phyloP scores from a whole-genome alignment of 2,329 filamentous ascomycete species.

The Trichoderma koningii region DNA sequence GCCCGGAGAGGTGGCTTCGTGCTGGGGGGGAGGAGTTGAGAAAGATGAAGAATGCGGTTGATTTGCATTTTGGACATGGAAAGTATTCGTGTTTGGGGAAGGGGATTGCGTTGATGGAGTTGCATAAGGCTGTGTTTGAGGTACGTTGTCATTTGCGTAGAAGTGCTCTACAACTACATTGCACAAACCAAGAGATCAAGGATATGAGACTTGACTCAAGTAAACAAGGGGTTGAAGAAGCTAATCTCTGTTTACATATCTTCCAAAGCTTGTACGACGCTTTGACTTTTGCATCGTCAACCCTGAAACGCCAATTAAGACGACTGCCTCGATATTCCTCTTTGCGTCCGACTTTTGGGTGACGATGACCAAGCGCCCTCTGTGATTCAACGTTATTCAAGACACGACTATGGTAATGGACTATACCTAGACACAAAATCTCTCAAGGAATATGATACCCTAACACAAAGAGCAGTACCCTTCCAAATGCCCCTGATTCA shows the following conservation, averaged over 20 bases:
- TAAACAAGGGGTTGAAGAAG: too few relatives aligned
- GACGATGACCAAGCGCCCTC: conserved; percentile 34
- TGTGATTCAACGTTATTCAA: neutral
- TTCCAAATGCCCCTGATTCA: too few relatives aligned
- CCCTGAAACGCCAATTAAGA: conserved; percentile 40
- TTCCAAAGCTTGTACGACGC: conserved; percentile 36
- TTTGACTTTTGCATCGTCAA: conserved; percentile 42
- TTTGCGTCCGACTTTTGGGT: conserved; percentile 43
- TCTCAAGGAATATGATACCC: neutral
- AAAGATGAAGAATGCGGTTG: conserved; percentile 43
- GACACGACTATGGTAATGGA: too few relatives aligned
- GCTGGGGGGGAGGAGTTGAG: conserved; percentile 37
- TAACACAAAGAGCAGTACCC: neutral
- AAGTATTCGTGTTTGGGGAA: conserved; percentile 50
- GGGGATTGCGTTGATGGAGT: conserved; percentile 50
- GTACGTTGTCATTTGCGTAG: conserved; percentile 36
- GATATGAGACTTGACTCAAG: too few relatives aligned
- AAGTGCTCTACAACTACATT: neutral
- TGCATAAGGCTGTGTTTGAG: conserved; percentile 52
- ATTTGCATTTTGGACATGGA: conserved; percentile 51
- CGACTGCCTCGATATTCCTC: conserved; percentile 40
- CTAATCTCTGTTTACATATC: too few relatives aligned
- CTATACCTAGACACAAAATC: neutral
- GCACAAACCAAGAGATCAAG: too few relatives aligned
- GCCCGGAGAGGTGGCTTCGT: conserved; percentile 58